Evolutionary conservation across 331 rosid genomes (phyloP), one percentile per base, ranked within the genome.

Genomic region (Quercus phellos): DNA sequence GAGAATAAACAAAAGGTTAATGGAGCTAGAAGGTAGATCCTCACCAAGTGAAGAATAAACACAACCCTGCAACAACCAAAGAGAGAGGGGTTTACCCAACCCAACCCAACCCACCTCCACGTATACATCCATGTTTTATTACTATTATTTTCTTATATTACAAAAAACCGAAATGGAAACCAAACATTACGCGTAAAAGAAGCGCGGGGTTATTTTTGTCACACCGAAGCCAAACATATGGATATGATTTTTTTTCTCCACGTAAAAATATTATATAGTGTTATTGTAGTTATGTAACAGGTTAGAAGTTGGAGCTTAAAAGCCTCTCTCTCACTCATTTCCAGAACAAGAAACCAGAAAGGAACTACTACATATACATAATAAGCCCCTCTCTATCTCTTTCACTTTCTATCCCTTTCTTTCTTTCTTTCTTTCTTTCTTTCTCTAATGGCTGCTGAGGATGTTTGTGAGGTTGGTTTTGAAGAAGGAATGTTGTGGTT

Each of bases 401-500:
- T 26, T 12, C 38, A 21, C 35, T 55, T 66, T 59, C 55, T 12
- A 10, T 17, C 12, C 66, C 60, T 17, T 55, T 38, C 30, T 66
- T 6, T 68, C 68, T 69, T 68, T 74, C 73, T 51, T 6, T 55
- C 35, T 66, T 56, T 38, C 19, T 73, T 43, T 80, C 38, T 61
- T 55, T 74, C 70, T 73, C 76, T 63, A 81, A 84, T 72, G 87
- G 91, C 84, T 55, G 70, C 87, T 29, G 88, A 84, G 35, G 84
- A 75, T 22, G 85, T 38, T 38, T 38, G 29, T 74, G 91, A 84
- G 35, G 72, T 88, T 77, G 75, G 83, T 73, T 82, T 88, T 27
- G 90, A 88, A 70, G 93, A 89, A 73, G 93, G 89, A 83, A 80
- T 84, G 89, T 60, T 77, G 24, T 84, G 88, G 88, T 89, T 90